A percentile compares a stretch with the other conserved stretches of the same genome.
Evolutionary conservation across 495 filamentous ascomycete species (phyloP).

Genomic region (Parachaetomium inaequale): DNA sequence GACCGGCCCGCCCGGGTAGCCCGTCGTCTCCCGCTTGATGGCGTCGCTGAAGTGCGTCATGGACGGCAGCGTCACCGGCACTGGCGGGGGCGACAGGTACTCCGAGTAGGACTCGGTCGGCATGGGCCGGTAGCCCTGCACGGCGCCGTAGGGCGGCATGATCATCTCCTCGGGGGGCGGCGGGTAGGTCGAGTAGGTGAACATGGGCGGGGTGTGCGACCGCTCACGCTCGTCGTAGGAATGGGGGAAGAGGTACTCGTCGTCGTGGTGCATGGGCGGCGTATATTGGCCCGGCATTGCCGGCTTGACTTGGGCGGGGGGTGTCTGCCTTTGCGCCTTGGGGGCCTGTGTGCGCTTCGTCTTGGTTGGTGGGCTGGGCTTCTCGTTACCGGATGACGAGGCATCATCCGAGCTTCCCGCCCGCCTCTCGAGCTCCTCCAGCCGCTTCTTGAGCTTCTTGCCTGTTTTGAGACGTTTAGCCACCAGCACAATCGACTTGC

Average conservation of each 20-base stretch:
- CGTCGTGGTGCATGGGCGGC: slow-evolving; percentile 51
- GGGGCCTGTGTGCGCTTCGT: slow-evolving; percentile 37
- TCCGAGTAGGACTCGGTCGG: slow-evolving; percentile 59
- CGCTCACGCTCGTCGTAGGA: slow-evolving; percentile 54
- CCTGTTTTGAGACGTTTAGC: slow-evolving; percentile 50
- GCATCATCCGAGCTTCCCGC: slow-evolving; percentile 76
- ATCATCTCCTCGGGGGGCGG: slow-evolving; percentile 63
- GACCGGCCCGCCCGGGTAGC: slow-evolving; percentile 41
- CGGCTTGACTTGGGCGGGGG: slow-evolving; percentile 36
- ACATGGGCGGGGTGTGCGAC: slow-evolving; percentile 69
- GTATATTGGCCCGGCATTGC: slow-evolving; percentile 57
- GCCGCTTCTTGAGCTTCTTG: slow-evolving; percentile 96
- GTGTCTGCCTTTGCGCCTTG: slow-evolving; percentile 37
- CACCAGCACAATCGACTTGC: neutral
- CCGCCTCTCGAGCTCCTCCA: slow-evolving; percentile 92
- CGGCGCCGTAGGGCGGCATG: slow-evolving; percentile 59
- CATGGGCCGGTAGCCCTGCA: slow-evolving; percentile 62
- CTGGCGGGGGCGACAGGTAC: slow-evolving; percentile 60
- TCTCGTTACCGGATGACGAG: slow-evolving; percentile 48
- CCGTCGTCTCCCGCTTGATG: slow-evolving; percentile 55
- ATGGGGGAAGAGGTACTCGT: slow-evolving; percentile 47
- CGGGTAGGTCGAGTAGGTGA: slow-evolving; percentile 66
- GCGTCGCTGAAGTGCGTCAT: slow-evolving; percentile 60
- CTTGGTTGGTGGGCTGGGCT: slow-evolving; percentile 48
- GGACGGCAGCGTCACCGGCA: slow-evolving; percentile 59